Percentiles rank a stretch among this genome's conserved stretches.
Conservation (phyloP, 2,329 filamentous ascomycete species). For the Macrophomina phaseolina region DNA sequence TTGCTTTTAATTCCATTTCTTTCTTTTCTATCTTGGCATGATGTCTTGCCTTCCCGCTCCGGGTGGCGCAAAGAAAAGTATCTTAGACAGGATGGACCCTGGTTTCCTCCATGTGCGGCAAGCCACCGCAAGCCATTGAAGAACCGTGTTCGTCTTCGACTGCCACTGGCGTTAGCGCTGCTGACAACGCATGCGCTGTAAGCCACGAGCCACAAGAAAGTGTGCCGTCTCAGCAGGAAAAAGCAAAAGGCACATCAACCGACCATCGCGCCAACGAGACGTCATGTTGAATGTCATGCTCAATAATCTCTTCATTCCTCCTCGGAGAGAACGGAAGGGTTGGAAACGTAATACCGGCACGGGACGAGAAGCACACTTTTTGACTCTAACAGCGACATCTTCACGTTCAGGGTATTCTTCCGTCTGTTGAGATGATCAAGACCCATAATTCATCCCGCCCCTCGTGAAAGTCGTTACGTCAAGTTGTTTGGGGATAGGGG, state of each 20-base stretch:
- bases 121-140: not conserved
- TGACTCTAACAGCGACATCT: not conserved
- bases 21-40: not conserved
- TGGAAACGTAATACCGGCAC: constrained; percentile 3
- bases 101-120: not conserved
- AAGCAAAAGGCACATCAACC: not conserved
- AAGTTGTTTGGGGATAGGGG: not conserved
- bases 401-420: not conserved
- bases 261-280: not conserved
- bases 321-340: constrained; percentile 4
- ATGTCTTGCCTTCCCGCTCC: constrained; percentile 15
- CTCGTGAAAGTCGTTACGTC: constrained; percentile 12
- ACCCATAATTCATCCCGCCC: not conserved
- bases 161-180: not conserved
- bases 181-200: constrained; percentile 18
- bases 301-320: not conserved
- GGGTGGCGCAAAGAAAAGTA: constrained; percentile 6
- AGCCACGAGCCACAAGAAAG: not conserved
- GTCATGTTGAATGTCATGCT: not conserved
- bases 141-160: not conserved
- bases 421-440: not conserved
- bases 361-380: not conserved
- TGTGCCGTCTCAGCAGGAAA: not conserved
- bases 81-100: not conserved
- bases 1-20: not conserved